These are phyloP conservation scores for Chlorella ohadii DNA, from an alignment of 139 green algal genomes.

Conservation along the genomic window DNA sequence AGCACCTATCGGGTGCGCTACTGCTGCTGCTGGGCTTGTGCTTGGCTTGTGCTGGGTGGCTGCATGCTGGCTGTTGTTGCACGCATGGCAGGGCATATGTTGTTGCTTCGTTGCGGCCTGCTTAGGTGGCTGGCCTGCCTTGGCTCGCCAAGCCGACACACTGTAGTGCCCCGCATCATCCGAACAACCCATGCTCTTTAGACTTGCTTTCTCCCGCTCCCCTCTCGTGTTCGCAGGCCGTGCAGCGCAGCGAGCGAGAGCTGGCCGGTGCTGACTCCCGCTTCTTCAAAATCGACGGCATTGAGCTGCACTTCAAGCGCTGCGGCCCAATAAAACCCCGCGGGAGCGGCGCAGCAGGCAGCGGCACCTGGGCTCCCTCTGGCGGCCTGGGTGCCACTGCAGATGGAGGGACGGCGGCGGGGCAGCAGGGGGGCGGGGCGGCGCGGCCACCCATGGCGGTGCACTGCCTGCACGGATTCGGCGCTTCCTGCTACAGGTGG, in stretches of 20 bases:
- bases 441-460: constrained; percentile 20
- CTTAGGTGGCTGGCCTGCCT: too few species aligned
- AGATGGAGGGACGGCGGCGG: background rate
- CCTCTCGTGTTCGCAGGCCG: constrained; percentile 32
- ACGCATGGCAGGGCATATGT: too few species aligned
- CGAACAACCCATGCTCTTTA: too few species aligned
- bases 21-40: too few species aligned
- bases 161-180: too few species aligned
- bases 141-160: too few species aligned
- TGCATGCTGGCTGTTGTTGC: too few species aligned
- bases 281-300: constrained; percentile 55
- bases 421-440: background rate
- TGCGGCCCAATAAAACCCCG: background rate
- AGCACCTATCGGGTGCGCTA: too few species aligned
- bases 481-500: constrained; percentile 78
- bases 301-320: constrained; percentile 62
- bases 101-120: too few species aligned
- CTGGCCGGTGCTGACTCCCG: constrained; percentile 65
- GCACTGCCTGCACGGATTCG: constrained; percentile 91
- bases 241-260: constrained; percentile 50
- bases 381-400: too few species aligned
- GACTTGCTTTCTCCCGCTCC: background rate
- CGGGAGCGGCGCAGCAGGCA: background rate
- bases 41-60: too few species aligned
- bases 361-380: too few species aligned